Evolutionary conservation across 2,329 filamentous ascomycete species (phyloP), one percentile per base, ranked within the genome.

Genomic region (Samsoniella hepiali): DNA sequence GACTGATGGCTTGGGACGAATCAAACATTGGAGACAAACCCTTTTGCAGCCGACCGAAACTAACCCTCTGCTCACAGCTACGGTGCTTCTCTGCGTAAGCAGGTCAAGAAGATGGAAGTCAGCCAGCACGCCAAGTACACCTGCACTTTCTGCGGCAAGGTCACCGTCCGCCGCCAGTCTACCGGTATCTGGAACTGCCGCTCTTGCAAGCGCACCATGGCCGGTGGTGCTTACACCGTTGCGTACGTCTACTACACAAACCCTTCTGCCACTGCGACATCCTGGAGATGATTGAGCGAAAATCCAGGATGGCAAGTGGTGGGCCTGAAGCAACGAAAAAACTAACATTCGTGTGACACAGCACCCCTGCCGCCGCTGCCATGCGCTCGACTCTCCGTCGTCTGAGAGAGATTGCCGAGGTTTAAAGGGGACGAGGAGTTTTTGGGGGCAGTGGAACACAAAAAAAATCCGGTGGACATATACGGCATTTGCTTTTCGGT

Each of bases 91-190:
- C 92, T 98, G 83, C 92, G 93, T 84, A 98, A 98, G 88, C 93
- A 80, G 75, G 78, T 80, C 78, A 98, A 98, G 92, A 97, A 97
- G 91, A 97, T 97, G 90, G 95, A 98, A 90, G 91, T 98, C 81
- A 91, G 91, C 76, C 95, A 98, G 83, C 95, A 99, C 87, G 92
- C 93, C 84, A 90, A 90, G 81, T 98, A 97, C 78, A 88, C 89
- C 78, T 98, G 94, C 89, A 94, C 93, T 71, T 99, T 98, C 91
- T 97, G 93, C 88, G 94, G 94, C 78, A 98, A 98, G 90, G 89
- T 88, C 79, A 91, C 89, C 74, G 93, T 97, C 78, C 93, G 93
- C 86, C 89, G 94, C 77, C 85, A 92, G 78, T 88, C 91, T 69
- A 91, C 94, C 74, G 93, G 93, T 75, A 97, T 97, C 87, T 97